Evolutionary conservation across 768 basidiomycete genomes (phyloP).

Genomic region (Solioccasus polychromus): DNA sequence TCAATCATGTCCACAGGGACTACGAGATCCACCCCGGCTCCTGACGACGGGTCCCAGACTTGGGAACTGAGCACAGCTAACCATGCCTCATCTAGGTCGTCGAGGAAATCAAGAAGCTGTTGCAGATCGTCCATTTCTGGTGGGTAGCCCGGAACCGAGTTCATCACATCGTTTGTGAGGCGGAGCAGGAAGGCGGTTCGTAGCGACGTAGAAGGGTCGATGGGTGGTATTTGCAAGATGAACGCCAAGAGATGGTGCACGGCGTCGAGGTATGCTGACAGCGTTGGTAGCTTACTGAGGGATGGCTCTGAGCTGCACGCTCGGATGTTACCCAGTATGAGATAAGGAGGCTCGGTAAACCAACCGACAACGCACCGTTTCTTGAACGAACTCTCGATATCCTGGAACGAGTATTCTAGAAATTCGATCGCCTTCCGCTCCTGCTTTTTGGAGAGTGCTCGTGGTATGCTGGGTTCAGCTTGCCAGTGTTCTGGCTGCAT

Average conservation of each 20-base stretch:
- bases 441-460: constrained; percentile 50
- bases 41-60: constrained; percentile 58
- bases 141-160: constrained; percentile 59
- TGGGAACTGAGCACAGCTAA: constrained; percentile 59
- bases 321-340: not conserved
- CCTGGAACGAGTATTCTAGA: constrained; percentile 62
- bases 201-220: constrained; percentile 66
- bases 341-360: not conserved
- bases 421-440: constrained; percentile 64
- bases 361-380: constrained; percentile 56
- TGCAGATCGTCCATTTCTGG: constrained; percentile 43
- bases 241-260: constrained; percentile 55
- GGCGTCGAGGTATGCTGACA: constrained; percentile 57
- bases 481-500: not conserved
- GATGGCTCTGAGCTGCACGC: constrained; percentile 32
- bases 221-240: constrained; percentile 71
- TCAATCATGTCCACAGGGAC: constrained; percentile 38
- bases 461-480: not conserved
- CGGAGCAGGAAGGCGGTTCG: constrained; percentile 68
- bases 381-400: constrained; percentile 66
- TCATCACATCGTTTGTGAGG: constrained; percentile 65
- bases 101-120: constrained; percentile 61
- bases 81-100: constrained; percentile 77
- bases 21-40: constrained; percentile 39
- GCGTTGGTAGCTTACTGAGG: constrained; percentile 52